Conservation (phyloP, 345 rosid genomes). For the Rhodomyrtus tomentosa region DNA sequence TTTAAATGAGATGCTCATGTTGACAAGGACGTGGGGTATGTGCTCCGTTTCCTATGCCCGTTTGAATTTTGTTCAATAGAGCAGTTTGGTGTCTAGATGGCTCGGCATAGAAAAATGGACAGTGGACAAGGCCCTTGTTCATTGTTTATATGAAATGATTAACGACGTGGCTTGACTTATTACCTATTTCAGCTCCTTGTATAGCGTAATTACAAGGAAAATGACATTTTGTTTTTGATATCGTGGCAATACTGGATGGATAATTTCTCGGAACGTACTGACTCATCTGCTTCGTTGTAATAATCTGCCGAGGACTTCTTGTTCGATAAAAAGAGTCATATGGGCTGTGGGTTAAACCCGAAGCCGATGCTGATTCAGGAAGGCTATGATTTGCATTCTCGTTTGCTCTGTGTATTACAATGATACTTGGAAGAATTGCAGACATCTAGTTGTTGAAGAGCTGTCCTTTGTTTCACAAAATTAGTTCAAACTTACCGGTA, state of each 20-base stretch:
- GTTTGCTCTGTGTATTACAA: not conserved
- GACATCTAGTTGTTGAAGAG: not conserved
- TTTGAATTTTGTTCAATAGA: not conserved
- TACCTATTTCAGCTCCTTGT: not conserved
- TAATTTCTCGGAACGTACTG: not conserved
- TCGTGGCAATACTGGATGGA: not conserved
- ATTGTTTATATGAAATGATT: not conserved
- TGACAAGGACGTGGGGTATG: slow-evolving; percentile 7
- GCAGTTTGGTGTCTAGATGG: not conserved
- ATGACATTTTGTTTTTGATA: not conserved
- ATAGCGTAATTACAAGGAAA: not conserved
- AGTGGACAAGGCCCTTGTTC: slow-evolving; percentile 1
- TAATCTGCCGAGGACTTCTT: not conserved
- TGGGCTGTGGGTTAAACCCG: not conserved
- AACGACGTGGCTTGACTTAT: not conserved
- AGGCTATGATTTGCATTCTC: not conserved
- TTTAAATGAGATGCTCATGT: not conserved
- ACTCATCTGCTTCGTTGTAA: not conserved
- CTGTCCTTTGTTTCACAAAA: not conserved
- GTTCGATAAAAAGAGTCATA: not conserved
- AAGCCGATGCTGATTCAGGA: not conserved
- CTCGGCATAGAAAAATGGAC: not conserved
- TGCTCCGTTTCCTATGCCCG: slow-evolving; percentile 1
- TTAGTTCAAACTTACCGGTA: not conserved
- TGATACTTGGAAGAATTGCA: not conserved